Evolutionary conservation across 805 yeast genomes (phyloP).

Genomic region (Kockiozyma suomiensis): DNA sequence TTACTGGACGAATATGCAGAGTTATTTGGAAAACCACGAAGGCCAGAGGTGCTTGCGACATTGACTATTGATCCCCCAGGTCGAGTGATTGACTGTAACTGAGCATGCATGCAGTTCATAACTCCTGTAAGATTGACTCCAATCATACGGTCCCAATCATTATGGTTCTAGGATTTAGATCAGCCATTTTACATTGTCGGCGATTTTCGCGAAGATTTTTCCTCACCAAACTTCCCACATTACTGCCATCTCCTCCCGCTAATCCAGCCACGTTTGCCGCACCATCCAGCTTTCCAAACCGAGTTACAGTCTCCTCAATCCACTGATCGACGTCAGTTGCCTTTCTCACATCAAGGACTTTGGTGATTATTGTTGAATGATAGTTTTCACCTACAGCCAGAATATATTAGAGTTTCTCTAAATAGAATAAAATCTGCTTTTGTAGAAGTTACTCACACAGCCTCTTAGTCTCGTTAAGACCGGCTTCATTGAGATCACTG

Average conservation of each 20-base stretch:
- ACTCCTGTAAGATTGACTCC: neutral
- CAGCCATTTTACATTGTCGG: neutral
- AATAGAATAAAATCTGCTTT: too few species aligned
- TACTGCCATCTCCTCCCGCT: neutral
- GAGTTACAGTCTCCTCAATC: neutral
- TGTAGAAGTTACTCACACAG: too few species aligned
- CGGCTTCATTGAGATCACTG: too few species aligned
- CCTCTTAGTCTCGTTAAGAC: too few species aligned
- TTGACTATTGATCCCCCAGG: slow-evolving; percentile 1
- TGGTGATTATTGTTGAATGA: too few species aligned
- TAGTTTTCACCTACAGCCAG: too few species aligned
- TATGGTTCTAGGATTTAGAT: neutral
- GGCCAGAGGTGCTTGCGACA: neutral
- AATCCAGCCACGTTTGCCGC: neutral
- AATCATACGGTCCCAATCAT: neutral
- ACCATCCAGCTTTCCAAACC: neutral
- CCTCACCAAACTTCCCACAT: neutral
- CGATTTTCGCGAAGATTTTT: too few species aligned
- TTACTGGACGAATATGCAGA: slow-evolving; percentile 11
- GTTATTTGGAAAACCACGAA: neutral
- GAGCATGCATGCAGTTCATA: neutral
- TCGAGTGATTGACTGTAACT: neutral
- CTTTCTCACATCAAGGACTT: neutral
- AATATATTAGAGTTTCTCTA: too few species aligned
- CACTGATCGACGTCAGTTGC: neutral